Conservation (phyloP, 768 basidiomycete genomes). For the Lepiota subincarnata region DNA sequence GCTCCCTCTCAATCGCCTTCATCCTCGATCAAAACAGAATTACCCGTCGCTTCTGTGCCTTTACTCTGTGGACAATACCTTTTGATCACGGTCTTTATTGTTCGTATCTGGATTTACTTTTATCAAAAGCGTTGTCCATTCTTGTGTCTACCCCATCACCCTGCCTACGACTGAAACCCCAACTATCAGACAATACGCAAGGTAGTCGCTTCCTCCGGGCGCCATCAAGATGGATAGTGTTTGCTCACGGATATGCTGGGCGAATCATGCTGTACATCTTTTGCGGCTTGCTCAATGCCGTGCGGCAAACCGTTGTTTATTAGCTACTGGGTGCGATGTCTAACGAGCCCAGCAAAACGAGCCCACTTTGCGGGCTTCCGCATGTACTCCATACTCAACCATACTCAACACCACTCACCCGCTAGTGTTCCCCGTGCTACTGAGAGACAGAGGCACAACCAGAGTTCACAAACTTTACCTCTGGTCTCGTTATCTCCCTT, state of each 20-base stretch:
- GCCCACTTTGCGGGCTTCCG: constrained; percentile 81
- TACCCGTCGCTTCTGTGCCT: constrained; percentile 65
- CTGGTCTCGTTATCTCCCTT: too few relatives aligned
- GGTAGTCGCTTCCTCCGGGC: constrained; percentile 37
- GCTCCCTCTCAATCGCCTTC: constrained; percentile 65
- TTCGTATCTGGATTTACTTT: constrained; percentile 72
- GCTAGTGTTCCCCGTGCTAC: too few relatives aligned
- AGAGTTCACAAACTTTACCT: too few relatives aligned
- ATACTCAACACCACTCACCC: neutral
- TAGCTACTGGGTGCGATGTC: constrained; percentile 86
- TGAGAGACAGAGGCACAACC: too few relatives aligned
- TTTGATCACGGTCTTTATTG: constrained; percentile 64
- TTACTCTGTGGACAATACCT: constrained; percentile 62
- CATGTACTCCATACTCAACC: too few relatives aligned
- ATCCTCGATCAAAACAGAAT: constrained; percentile 56
- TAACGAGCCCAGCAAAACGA: constrained; percentile 71
- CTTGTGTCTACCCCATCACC: neutral
- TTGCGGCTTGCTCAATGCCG: constrained; percentile 71
- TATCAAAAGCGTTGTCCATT: constrained; percentile 57
- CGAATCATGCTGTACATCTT: constrained; percentile 62
- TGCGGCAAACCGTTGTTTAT: constrained; percentile 83
- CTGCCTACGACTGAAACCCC: neutral
- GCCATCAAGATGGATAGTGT: constrained; percentile 55
- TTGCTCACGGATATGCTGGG: constrained; percentile 48
- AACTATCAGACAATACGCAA: constrained; percentile 52